phyloP scores from a whole-genome alignment of 192 early-diverging fungal species.

The Pilaira anomala region DNA sequence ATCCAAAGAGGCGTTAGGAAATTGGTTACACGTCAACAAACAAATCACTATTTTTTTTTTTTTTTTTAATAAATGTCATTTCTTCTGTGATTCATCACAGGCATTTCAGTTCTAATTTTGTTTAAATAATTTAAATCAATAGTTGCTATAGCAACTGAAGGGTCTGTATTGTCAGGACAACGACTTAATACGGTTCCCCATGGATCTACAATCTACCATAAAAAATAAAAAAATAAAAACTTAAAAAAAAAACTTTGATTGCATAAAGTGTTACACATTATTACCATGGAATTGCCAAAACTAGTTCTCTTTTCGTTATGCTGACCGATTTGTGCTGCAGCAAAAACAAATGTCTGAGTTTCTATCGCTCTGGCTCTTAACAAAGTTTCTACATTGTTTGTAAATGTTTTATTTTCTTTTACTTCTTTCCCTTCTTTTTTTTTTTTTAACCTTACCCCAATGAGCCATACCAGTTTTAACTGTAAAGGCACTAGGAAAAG shows the following conservation, averaged over 20 bases:
- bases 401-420: neutral
- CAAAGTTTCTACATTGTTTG: constrained; percentile 51
- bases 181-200: constrained; percentile 75
- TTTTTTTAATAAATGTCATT: constrained; percentile 62
- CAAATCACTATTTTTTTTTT: too few species aligned
- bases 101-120: constrained; percentile 68
- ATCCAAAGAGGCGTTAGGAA: too few species aligned
- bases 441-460: constrained; percentile 52
- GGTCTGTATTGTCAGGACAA: constrained; percentile 52
- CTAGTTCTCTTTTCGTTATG: constrained; percentile 69
- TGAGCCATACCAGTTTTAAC: constrained; percentile 77
- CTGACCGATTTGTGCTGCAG: constrained; percentile 73
- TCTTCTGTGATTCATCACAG: constrained; percentile 68
- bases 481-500: constrained; percentile 84
- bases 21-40: too few species aligned
- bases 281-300: constrained; percentile 77
- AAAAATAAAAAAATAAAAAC: too few species aligned
- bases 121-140: constrained; percentile 62
- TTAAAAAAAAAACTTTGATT: too few species aligned
- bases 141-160: constrained; percentile 59
- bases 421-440: neutral
- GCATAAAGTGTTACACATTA: neutral
- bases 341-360: constrained; percentile 80
- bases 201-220: constrained; percentile 79
- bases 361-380: constrained; percentile 82